Evolutionary conservation across 768 basidiomycete genomes (phyloP).

Genomic region (Lentinula detonsa): DNA sequence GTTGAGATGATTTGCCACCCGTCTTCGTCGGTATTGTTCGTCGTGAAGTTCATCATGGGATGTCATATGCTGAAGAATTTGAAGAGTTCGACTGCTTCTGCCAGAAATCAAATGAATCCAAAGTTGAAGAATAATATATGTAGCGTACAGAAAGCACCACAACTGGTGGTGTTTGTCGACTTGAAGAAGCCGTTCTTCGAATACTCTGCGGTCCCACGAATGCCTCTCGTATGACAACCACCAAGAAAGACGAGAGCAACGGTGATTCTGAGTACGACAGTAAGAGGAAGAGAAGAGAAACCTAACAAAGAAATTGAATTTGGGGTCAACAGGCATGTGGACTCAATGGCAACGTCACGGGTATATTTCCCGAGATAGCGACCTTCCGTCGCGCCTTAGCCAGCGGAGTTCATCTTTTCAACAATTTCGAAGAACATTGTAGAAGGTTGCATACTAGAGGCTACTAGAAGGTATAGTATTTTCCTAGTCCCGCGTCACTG

Average conservation of each 20-base stretch:
- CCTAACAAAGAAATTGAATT: background rate
- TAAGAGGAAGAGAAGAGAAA: background rate
- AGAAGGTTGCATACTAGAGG: background rate
- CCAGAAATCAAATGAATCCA: slow-evolving; percentile 5
- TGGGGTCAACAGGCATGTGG: background rate
- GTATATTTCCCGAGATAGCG: background rate
- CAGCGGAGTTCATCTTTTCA: no score
- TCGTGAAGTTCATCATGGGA: slow-evolving; percentile 9
- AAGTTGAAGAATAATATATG: slow-evolving; percentile 11
- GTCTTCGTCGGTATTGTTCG: slow-evolving; percentile 22
- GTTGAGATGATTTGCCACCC: slow-evolving; percentile 33
- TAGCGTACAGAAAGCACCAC: background rate
- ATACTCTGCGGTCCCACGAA: background rate
- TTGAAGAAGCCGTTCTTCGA: background rate
- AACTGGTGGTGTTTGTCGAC: background rate
- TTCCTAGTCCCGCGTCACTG: no score
- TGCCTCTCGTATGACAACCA: background rate
- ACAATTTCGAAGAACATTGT: background rate
- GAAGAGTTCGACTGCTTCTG: background rate
- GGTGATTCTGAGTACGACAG: background rate
- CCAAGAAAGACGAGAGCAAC: background rate
- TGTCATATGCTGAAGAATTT: background rate
- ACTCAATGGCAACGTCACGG: background rate
- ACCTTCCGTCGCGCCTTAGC: background rate
- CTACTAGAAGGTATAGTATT: background rate